Base-by-base conservation (phyloP, 306 rosid genomes). In the Carpinus fangiana region DNA sequence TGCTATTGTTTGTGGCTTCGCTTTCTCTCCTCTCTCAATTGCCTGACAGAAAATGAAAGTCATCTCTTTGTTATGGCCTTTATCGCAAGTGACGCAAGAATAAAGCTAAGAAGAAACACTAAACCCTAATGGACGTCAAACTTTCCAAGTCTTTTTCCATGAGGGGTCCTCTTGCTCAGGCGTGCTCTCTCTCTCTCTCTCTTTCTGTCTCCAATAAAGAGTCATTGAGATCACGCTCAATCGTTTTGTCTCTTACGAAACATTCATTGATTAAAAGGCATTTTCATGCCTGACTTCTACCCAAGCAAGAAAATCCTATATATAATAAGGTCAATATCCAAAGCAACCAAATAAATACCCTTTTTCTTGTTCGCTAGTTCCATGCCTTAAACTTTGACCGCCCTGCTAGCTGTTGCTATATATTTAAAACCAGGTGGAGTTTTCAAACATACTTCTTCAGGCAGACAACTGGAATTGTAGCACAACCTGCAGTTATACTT, bases 191-290 rank as follows among this genome's bases (percentile, higher is more conserved):
- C 47, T 76, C 38, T 81, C 20, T 70, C 70, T 62, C 34, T 78
- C 73, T 73, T 13, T 56, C 53, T 73, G 79, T 52, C n/a, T 16
- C 52, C 61, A 76, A 79, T 80, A 20, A 18, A 75, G 61, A 80
- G 86, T 69, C 73, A 79, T 78, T 46, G 68, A 8, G 75, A 70
- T 91, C 97, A 90, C 87, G 93, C 93, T 86, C 87, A 89, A 90
- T 93, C 48, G 89, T 88, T 87, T 67, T 89, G 94, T 82, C 91
- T 78, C 77, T 26, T 52, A 56, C 31, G 47, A 77, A 73, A 56
- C 73, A 41, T 79, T 79, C 77, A 68, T 90, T 86, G 90, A 90
- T 85, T 88, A 69, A 83, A 84, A 87, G 89, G 78, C 84, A 87
- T 55, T 76, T 81, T 60, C 71, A 81, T 79, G 83, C 87, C 82